Base-by-base conservation (phyloP, 495 filamentous ascomycete genomes). In the Aspergillus sparsus region DNA sequence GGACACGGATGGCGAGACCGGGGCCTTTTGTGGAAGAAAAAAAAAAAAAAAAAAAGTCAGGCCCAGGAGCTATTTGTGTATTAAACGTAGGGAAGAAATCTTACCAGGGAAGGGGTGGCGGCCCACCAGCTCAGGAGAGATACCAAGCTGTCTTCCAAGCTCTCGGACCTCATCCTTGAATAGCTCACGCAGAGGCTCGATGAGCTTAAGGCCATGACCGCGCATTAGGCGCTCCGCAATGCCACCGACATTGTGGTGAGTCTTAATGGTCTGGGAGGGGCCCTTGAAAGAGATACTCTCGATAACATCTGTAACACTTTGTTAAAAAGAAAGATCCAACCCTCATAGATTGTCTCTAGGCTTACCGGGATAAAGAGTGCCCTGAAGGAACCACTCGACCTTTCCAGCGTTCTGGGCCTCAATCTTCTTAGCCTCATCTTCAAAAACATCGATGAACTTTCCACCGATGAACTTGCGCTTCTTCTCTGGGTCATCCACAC, bases 391-490 rank as follows among this genome's bases (percentile, higher is more conserved):
- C 82, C 84, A 96, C 65, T 92, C 83, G 18, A 96, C 88, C 57
- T 87, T 82, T 71, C 8, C 85, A 82, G 65, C 82, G 78, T 42
- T 80, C 54, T 79, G 84, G 54, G 77, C 80, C 66, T 89, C 88
- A 35, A 97, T 91, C 69, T 87, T 82, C 62, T 86, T 82, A 3
- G 91, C 92, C 60, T 90, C 86, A 34, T 86, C 80, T 71, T 96
- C 86, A 74, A 97, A 97, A 21, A 96, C 74, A 61, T 97, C 92
- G 67, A 97, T 97, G 73, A 93, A 88, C 18, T 83, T 88, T 59
- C 79, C 80, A 34, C 92, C 93, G 66, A 98, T 97, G 66, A 97
- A 85, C 77, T 94, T 97, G 32, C 93, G 83, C 82, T 98, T 98
- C 74, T 87, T 82, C 75, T 98, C 93, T 0, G 94, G 94, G 42